Percentiles rank a stretch among this genome's conserved stretches.
phyloP scores from a whole-genome alignment of 805 yeast species.

The Ogataea degrootiae region DNA sequence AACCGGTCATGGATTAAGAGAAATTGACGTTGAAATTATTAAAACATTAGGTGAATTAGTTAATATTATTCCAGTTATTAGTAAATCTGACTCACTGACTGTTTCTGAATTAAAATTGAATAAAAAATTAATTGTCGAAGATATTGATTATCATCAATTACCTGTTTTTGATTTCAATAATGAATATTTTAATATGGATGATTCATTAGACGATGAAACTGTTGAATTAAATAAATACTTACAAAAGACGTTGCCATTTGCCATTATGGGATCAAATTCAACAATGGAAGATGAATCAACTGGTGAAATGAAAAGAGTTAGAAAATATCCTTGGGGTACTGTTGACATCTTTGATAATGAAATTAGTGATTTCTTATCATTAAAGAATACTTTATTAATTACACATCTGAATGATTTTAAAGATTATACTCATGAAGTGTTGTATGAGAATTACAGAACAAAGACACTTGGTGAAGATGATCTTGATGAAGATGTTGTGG shows the following conservation, averaged over 20 bases:
- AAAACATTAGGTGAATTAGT: constrained; percentile 63
- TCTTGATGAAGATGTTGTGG: constrained; percentile 4
- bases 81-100: constrained; percentile 77
- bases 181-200: constrained; percentile 39
- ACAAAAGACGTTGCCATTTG: constrained; percentile 54
- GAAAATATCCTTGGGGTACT: constrained; percentile 68
- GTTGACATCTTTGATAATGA: constrained; percentile 58
- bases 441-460: constrained; percentile 88
- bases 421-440: constrained; percentile 79
- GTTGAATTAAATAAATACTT: constrained; percentile 32
- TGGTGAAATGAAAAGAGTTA: constrained; percentile 39
- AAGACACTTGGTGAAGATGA: constrained; percentile 33
- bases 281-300: constrained; percentile 30
- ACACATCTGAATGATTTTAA: constrained; percentile 85
- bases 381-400: constrained; percentile 74
- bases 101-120: constrained; percentile 63
- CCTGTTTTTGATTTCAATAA: constrained; percentile 76
- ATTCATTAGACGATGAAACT: constrained; percentile 27
- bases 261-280: constrained; percentile 56
- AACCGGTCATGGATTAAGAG: constrained; percentile 61
- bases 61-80: constrained; percentile 78
- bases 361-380: constrained; percentile 71
- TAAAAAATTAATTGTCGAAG: constrained; percentile 71
- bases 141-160: constrained; percentile 62
- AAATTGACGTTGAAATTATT: constrained; percentile 72